A percentile compares a stretch with the other conserved stretches of the same genome.
phyloP scores from a whole-genome alignment of 495 filamentous ascomycete species.

The Aspergillus egyptiacus region DNA sequence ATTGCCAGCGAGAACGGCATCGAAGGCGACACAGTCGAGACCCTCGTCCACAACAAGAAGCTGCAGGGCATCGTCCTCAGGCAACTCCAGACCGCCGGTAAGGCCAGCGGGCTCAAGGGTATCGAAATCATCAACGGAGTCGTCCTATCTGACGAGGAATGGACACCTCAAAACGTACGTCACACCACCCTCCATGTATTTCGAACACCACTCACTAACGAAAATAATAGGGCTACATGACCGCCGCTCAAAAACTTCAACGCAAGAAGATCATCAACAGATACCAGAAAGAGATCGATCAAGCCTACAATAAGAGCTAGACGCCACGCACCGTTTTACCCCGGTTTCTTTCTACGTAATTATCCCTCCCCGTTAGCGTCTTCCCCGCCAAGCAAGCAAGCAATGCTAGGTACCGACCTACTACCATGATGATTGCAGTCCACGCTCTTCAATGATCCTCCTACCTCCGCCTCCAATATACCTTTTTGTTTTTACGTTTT shows the following conservation, averaged over 20 bases:
- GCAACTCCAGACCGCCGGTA: conserved; percentile 72
- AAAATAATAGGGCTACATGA: conserved; percentile 41
- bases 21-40: conserved; percentile 62
- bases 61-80: conserved; percentile 70
- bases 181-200: not conserved
- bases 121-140: conserved; percentile 93
- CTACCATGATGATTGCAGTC: too few species aligned
- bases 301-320: conserved; percentile 46
- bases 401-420: too few species aligned
- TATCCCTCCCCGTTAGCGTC: too few species aligned
- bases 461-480: conserved; percentile 2
- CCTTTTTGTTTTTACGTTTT: conserved; percentile 2
- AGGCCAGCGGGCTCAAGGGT: conserved; percentile 67
- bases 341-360: too few species aligned
- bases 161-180: conserved; percentile 94
- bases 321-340: too few species aligned
- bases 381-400: not conserved
- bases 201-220: conserved; percentile 13
- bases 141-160: conserved; percentile 91
- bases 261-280: conserved; percentile 47
- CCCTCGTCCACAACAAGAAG: conserved; percentile 79
- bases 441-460: too few species aligned
- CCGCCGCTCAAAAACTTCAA: conserved; percentile 52
- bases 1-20: conserved; percentile 68
- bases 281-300: conserved; percentile 43